Percentiles rank a stretch among this genome's conserved stretches.
phyloP scores from a whole-genome alignment of 2,329 filamentous ascomycete species.

The Colletotrichum shisoi region DNA sequence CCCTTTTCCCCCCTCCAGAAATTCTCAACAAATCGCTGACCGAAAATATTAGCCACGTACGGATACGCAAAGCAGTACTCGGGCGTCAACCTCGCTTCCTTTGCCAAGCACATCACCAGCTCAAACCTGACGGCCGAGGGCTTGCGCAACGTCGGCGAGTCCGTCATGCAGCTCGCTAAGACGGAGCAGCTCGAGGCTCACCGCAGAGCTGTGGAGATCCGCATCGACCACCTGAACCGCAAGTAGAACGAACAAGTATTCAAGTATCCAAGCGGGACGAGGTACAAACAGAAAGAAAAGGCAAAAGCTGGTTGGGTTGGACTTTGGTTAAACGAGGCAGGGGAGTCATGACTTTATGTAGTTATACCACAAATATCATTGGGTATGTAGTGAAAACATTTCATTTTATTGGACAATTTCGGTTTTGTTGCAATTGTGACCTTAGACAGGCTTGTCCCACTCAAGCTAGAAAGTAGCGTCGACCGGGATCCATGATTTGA shows the following conservation, averaged over 20 bases:
- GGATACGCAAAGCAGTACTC: conserved; percentile 99
- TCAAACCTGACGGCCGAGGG: conserved; percentile 88
- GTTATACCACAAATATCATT: conserved; percentile 29
- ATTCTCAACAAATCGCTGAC: conserved; percentile 16
- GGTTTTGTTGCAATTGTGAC: neutral
- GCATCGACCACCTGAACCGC: conserved; percentile 63
- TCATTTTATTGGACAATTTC: neutral
- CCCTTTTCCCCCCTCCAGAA: neutral
- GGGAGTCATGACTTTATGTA: conserved; percentile 28
- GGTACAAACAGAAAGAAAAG: neutral
- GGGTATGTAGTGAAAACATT: conserved; percentile 10
- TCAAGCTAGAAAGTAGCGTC: neutral
- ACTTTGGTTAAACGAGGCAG: neutral
- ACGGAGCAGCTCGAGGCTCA: conserved; percentile 96
- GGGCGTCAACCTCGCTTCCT: conserved; percentile 93
- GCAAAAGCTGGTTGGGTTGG: neutral
- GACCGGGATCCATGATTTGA: no score
- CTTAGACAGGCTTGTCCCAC: neutral
- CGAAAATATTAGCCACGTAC: conserved; percentile 78
- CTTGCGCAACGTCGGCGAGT: conserved; percentile 81
- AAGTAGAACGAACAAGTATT: conserved; percentile 8
- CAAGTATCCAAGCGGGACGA: neutral
- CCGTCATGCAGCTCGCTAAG: conserved; percentile 93
- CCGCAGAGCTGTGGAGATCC: conserved; percentile 85
- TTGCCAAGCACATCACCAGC: conserved; percentile 97